Conservation (phyloP, 495 filamentous ascomycete species). For the Aspergillus sparsus region DNA sequence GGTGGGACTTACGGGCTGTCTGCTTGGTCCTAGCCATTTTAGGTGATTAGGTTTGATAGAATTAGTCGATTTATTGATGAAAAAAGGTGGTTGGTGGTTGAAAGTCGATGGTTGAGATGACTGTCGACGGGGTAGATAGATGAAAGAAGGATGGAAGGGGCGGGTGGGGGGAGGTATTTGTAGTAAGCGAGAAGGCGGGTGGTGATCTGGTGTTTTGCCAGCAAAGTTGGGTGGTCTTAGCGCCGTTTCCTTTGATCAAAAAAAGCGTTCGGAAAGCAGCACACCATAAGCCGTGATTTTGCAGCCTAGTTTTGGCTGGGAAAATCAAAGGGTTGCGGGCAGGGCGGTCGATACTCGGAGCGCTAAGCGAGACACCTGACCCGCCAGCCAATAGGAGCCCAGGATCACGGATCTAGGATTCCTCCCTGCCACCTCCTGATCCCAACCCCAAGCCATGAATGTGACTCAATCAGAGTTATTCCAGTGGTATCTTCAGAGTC, state of each 20-base stretch:
- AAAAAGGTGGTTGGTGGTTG: constrained; percentile 49
- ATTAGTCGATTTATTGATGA: constrained; percentile 47
- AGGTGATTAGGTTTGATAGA: constrained; percentile 49
- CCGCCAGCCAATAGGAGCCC: constrained; percentile 39
- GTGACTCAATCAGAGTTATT: constrained; percentile 22
- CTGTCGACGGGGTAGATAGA: constrained; percentile 38
- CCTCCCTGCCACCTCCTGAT: constrained; percentile 37
- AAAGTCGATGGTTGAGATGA: constrained; percentile 41
- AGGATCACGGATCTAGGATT: constrained; percentile 48
- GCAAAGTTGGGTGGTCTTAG: constrained; percentile 30
- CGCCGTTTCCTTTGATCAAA: constrained; percentile 35
- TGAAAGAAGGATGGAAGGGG: constrained; percentile 52
- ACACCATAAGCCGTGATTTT: constrained; percentile 42
- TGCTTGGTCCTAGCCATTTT: constrained; percentile 99
- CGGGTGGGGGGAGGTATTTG: constrained; percentile 55
- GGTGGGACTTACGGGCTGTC: constrained; percentile 81
- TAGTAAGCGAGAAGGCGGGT: constrained; percentile 41
- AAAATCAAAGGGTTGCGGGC: constrained; percentile 30
- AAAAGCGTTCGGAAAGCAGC: constrained; percentile 39
- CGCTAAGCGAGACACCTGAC: constrained; percentile 42
- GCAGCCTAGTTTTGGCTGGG: constrained; percentile 33
- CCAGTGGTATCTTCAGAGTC: constrained; percentile 7
- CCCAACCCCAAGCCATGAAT: constrained; percentile 34
- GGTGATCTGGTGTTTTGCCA: constrained; percentile 44
- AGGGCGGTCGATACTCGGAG: constrained; percentile 21